Evolutionary conservation across 148 eudicot genomes (phyloP), one percentile per base, ranked within the genome.

Genomic region (Diospyros kaki): DNA sequence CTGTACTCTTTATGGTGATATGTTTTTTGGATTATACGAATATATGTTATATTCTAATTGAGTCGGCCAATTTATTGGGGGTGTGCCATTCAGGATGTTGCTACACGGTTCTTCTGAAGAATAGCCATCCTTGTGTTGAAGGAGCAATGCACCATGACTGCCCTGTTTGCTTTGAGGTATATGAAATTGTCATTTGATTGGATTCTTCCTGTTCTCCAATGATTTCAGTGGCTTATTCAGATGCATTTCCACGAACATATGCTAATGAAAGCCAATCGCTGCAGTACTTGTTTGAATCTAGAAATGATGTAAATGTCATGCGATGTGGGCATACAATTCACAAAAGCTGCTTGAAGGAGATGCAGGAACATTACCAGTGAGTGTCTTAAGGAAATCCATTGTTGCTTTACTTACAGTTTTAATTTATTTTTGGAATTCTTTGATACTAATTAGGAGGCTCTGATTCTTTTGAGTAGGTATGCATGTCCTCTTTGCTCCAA

Each of bases 111-210:
- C 75, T 86, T 68, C 72, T 91, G 81, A 86, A 84, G 82, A 79
- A 83, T 68, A 81, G 91, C 66, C 98, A 94, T 70, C 85, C 96
- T 1, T 92, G 98, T 77, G 83, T 94, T 13, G 98, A 94, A 81
- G 93, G 98, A 68, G 97, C 97, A 43, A 92, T 94, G 97, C 98
- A 92, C 83, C 98, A 92, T 59, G 92, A 92, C 72, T 94, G 98
- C 75, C 98, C 98, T 46, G 89, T 94, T 71, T 94, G 98, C 77
- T 92, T 92, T 82, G 98, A 94, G 98, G 98, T 94, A 82, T 64
- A 66, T 13, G 48, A 6, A 56, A 28, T 65, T 61, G 9, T 59
- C 75, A 48, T 52, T 28, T 45, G 53, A 11, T 61, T 61, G 40
- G 14, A 7, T 44, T 40, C 13, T 17, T 73, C 18, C 41, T 6